Base-by-base conservation (phyloP, 2,329 filamentous ascomycete species). In the Fusarium sp. region DNA sequence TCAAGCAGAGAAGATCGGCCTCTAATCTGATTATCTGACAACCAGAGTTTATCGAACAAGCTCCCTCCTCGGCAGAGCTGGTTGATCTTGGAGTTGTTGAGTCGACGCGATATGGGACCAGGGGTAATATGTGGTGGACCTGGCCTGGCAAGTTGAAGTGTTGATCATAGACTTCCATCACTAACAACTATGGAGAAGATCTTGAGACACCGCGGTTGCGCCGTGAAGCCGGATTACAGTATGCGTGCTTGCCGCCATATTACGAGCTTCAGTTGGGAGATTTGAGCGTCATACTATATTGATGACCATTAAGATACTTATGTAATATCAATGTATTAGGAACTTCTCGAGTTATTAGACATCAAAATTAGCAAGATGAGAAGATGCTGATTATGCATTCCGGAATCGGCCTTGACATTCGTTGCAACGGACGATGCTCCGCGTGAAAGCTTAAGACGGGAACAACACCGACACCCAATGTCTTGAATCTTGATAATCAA, bases 181-280 rank as follows among this genome's bases (percentile, higher is more conserved):
- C 49, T 64, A 45, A 36, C 42, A 50, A 55, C 50, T 68, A 66
- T 54, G 65, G 48, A 51, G 63, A 56, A 61, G 31, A 36, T 36
- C 18, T 51, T 49, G 54, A 66, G 67, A 60, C 64, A 69, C 67
- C 67, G 67, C 64, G 60, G 67, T 70, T 70, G 54, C 64, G 67
- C 67, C 67, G 67, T 45, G 45, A 57, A 53, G 43, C 40, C 36
- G 46, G 55, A 58, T 59, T 45, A 14, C 49, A 40, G 27, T 55
- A 66, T 63, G 63, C 61, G 50, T 52, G 47, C 55, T 66, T 64
- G 49, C 51, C 50, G 35, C 48, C 36, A 37, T 17, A 35, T 43
- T 41, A 31, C 51, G n/a, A 63, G 37, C 35, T 45, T 33, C 35
- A 49, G 29, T 36, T 58, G 40, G 29, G 29, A 21, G 40, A 43